Conservation (phyloP, 352 stramenopile genomes). For the Phytopythium litorale region DNA sequence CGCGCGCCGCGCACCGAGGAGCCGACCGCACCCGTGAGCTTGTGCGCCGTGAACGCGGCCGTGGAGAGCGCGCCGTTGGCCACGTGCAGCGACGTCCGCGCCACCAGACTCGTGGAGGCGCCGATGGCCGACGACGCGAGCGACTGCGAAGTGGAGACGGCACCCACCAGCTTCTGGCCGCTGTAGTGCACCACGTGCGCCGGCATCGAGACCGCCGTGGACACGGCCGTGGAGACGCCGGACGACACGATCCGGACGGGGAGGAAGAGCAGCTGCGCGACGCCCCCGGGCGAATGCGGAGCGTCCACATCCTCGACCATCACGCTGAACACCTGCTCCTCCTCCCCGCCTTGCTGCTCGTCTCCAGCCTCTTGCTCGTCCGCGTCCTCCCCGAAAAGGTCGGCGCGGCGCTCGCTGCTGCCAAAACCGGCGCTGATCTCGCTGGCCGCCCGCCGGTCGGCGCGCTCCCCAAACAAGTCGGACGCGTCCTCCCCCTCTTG, state of each 20-base stretch:
- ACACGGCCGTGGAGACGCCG: slow-evolving; percentile 48
- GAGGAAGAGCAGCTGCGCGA: slow-evolving; percentile 57
- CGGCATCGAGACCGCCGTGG: slow-evolving; percentile 46
- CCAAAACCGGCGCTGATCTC: slow-evolving; percentile 11
- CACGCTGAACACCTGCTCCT: background rate
- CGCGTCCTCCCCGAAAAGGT: slow-evolving; percentile 12
- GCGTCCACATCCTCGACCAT: background rate
- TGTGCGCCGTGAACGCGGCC: slow-evolving; percentile 45
- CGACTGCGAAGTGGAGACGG: slow-evolving; percentile 51
- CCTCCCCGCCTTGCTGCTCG: slow-evolving; percentile 2
- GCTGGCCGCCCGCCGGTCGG: slow-evolving; percentile 15
- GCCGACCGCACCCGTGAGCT: slow-evolving; percentile 44
- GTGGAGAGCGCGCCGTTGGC: slow-evolving; percentile 52
- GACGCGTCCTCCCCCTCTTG: slow-evolving; percentile 2
- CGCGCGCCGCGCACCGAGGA: slow-evolving; percentile 45
- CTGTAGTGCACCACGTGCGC: slow-evolving; percentile 45
- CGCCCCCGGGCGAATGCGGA: slow-evolving; percentile 14
- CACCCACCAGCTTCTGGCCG: slow-evolving; percentile 51
- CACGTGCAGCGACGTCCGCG: slow-evolving; percentile 52
- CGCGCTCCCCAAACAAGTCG: slow-evolving; percentile 52
- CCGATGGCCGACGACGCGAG: slow-evolving; percentile 57
- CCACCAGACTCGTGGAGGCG: slow-evolving; percentile 39
- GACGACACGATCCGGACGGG: slow-evolving; percentile 56
- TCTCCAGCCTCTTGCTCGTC: slow-evolving; percentile 2
- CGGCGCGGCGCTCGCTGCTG: slow-evolving; percentile 13